A percentile compares a stretch with the other conserved stretches of the same genome.
Evolutionary conservation across 2,329 filamentous ascomycete genomes (phyloP).

Genomic region (Fusarium chuoi): DNA sequence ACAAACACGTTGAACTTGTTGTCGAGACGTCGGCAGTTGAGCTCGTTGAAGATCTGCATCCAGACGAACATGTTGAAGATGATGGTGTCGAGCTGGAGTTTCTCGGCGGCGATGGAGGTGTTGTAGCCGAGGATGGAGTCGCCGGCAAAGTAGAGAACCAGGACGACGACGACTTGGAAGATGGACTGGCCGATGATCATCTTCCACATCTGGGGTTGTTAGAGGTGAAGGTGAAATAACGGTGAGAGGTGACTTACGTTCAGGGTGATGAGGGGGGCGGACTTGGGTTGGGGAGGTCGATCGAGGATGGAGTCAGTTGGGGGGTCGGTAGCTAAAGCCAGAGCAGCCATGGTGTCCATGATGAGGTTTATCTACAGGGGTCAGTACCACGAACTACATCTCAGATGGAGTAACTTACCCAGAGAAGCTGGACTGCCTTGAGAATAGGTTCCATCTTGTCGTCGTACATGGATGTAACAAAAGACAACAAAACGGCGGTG

Average conservation of each 20-base stretch:
- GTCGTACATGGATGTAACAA: constrained; percentile 84
- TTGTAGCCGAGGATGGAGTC: constrained; percentile 45
- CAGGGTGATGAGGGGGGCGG: constrained; percentile 75
- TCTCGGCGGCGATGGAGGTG: constrained; percentile 55
- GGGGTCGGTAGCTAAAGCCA: constrained; percentile 89
- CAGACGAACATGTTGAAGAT: constrained; percentile 99
- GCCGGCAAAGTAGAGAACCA: constrained; percentile 86
- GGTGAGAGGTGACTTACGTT: constrained; percentile 52
- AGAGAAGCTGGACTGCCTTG: constrained; percentile 93
- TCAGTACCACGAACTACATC: neutral
- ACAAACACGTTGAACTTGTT: constrained; percentile 97
- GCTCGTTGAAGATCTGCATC: constrained; percentile 95
- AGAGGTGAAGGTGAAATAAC: accelerated
- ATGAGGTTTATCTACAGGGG: constrained; percentile 72
- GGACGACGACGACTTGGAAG: constrained; percentile 84
- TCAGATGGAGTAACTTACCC: constrained; percentile 63
- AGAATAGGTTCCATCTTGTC: constrained; percentile 77
- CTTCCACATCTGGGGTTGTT: constrained; percentile 81
- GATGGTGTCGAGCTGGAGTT: constrained; percentile 74
- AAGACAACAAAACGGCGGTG: constrained; percentile 87
- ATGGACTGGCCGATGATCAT: constrained; percentile 96
- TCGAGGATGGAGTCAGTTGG: constrained; percentile 83
- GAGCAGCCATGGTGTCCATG: constrained; percentile 94
- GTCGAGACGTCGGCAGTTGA: constrained; percentile 86
- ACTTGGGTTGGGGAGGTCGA: constrained; percentile 72